phyloP scores from a whole-genome alignment of 768 basidiomycete species.

The Mycena maculata region DNA sequence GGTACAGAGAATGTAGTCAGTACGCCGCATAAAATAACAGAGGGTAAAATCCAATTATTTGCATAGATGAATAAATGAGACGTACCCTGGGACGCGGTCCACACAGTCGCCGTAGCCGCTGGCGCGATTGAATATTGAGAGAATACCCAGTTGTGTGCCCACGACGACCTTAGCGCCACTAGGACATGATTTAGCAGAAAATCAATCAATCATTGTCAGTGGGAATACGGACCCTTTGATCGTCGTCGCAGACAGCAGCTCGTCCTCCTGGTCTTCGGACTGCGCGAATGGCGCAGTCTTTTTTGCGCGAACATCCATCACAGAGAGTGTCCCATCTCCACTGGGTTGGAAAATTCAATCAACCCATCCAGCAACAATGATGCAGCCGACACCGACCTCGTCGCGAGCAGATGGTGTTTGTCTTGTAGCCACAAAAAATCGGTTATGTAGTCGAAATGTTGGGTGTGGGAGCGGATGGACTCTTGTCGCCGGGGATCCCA shows the following conservation, averaged over 20 bases:
- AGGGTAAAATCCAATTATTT: neutral
- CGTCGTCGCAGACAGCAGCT: conserved; percentile 84
- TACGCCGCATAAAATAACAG: neutral
- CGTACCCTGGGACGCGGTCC: conserved; percentile 87
- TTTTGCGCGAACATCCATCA: conserved; percentile 89
- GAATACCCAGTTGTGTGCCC: conserved; percentile 89
- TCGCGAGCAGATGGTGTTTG: conserved; percentile 86
- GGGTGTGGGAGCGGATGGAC: conserved; percentile 74
- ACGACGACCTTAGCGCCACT: conserved; percentile 87
- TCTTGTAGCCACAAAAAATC: conserved; percentile 90
- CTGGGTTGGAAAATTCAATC: conserved; percentile 53
- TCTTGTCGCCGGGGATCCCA: conserved; percentile 88
- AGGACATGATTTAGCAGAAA: conserved; percentile 20
- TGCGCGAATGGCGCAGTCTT: conserved; percentile 82
- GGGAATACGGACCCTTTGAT: conserved; percentile 75
- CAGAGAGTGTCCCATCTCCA: conserved; percentile 93
- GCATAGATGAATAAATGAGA: conserved; percentile 20
- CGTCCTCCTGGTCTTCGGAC: conserved; percentile 97
- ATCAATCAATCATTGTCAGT: conserved; percentile 21
- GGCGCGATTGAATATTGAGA: conserved; percentile 89
- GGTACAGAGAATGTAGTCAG: neutral
- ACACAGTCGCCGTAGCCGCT: conserved; percentile 95
- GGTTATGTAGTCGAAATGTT: conserved; percentile 95
- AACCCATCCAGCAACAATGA: too few relatives aligned
- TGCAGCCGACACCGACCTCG: conserved; percentile 68